phyloP scores from a whole-genome alignment of 1,284 basidiomycete genomes.

The Trametes pubescens region DNA sequence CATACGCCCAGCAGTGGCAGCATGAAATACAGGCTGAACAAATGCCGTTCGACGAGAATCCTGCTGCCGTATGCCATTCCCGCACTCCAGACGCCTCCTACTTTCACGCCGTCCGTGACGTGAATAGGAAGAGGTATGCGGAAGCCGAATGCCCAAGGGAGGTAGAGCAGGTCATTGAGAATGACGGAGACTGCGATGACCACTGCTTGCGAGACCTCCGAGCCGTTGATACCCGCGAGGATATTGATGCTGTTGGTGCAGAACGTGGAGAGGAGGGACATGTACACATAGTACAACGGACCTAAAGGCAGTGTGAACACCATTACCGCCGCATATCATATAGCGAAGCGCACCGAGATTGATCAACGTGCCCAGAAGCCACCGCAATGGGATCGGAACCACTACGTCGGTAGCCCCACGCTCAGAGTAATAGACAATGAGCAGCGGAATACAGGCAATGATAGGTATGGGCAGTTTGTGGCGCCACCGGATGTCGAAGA shows the following conservation, averaged over 20 bases:
- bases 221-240: slow-evolving; percentile 96
- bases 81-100: slow-evolving; percentile 81
- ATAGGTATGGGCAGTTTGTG: slow-evolving; percentile 98
- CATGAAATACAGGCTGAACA: slow-evolving; percentile 98
- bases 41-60: slow-evolving; percentile 89
- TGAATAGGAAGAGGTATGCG: slow-evolving; percentile 75
- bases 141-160: slow-evolving; percentile 83
- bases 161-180: slow-evolving; percentile 91
- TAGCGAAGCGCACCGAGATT: slow-evolving; percentile 76
- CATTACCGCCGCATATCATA: neutral
- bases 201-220: slow-evolving; percentile 93
- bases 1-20: slow-evolving; percentile 93
- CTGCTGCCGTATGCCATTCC: slow-evolving; percentile 87
- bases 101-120: slow-evolving; percentile 72
- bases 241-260: slow-evolving; percentile 99
- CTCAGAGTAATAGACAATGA: slow-evolving; percentile 97
- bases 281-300: slow-evolving; percentile 96
- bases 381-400: slow-evolving; percentile 83
- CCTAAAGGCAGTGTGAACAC: slow-evolving; percentile 54
- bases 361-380: slow-evolving; percentile 79
- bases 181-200: slow-evolving; percentile 93
- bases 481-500: slow-evolving; percentile 99
- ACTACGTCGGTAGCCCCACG: slow-evolving; percentile 95
- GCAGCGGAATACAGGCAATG: slow-evolving; percentile 92
- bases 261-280: slow-evolving; percentile 95